phyloP scores from a whole-genome alignment of 495 filamentous ascomycete genomes.

The Aspergillus sclerotiicarbonarius region DNA sequence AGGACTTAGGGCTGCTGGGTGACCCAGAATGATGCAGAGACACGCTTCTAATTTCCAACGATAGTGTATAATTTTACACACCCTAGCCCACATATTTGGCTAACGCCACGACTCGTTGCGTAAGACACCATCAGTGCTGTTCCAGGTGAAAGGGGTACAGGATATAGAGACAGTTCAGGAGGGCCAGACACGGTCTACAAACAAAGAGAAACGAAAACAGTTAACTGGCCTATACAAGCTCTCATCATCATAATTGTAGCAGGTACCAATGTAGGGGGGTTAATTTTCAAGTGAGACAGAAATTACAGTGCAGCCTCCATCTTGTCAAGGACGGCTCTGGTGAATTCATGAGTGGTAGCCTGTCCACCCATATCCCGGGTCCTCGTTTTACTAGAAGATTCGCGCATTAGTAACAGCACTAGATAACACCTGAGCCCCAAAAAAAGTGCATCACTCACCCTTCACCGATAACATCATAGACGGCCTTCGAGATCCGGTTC shows the following conservation, averaged over 20 bases:
- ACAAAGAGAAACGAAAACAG: slow-evolving; percentile 10
- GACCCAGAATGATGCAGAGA: slow-evolving; percentile 3
- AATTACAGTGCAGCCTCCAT: slow-evolving; percentile 70
- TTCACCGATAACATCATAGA: slow-evolving; percentile 93
- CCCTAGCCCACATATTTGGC: slow-evolving; percentile 21
- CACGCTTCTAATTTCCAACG: slow-evolving; percentile 14
- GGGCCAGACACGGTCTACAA: slow-evolving; percentile 10
- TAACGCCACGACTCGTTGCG: slow-evolving; percentile 27
- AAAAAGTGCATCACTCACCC: slow-evolving; percentile 63
- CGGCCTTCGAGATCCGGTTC: slow-evolving; percentile 94
- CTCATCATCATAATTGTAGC: slow-evolving; percentile 26
- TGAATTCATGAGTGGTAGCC: slow-evolving; percentile 90
- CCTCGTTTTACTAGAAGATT: slow-evolving; percentile 61
- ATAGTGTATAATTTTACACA: slow-evolving; percentile 24
- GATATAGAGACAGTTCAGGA: slow-evolving; percentile 21
- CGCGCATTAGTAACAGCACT: slow-evolving; percentile 18
- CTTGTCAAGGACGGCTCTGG: slow-evolving; percentile 83
- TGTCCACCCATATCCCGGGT: slow-evolving; percentile 95
- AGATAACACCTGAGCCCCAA: slow-evolving; percentile 26
- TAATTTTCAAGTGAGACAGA: not conserved
- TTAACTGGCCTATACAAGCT: slow-evolving; percentile 17
- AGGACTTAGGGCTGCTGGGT: not conserved
- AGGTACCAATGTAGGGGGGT: slow-evolving; percentile 14
- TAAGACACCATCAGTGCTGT: slow-evolving; percentile 28
- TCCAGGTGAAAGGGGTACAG: slow-evolving; percentile 36